These are phyloP conservation scores for Antrodiella citrinella DNA, from an alignment of 768 basidiomycete genomes.

Conservation along the genomic window DNA sequence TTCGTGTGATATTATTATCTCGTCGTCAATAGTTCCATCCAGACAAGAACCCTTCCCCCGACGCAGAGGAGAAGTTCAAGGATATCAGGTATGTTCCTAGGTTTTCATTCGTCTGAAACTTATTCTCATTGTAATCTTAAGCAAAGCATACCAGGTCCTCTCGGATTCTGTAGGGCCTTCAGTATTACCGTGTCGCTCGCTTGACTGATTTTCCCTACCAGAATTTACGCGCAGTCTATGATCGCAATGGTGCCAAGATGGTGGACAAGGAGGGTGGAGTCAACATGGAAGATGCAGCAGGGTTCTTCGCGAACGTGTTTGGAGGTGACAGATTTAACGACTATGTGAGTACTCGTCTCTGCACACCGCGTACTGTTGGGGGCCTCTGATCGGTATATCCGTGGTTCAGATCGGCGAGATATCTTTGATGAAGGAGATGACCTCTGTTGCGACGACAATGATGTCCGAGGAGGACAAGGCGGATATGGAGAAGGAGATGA, in stretches of 20 bases:
- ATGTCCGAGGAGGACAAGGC: slow-evolving; percentile 91
- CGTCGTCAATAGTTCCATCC: slow-evolving; percentile 92
- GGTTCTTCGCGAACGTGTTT: slow-evolving; percentile 94
- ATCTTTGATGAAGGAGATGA: slow-evolving; percentile 90
- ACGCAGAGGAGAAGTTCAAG: slow-evolving; percentile 95
- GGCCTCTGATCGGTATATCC: too few relatives aligned
- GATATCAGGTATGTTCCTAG: slow-evolving; percentile 68
- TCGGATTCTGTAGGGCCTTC: slow-evolving; percentile 61
- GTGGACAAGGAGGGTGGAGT: slow-evolving; percentile 76
- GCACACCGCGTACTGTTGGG: too few relatives aligned
- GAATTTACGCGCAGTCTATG: slow-evolving; percentile 85
- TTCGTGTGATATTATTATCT: too few relatives aligned
- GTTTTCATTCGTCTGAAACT: too few relatives aligned
- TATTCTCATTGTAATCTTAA: slow-evolving; percentile 23
- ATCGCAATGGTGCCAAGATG: slow-evolving; percentile 91
- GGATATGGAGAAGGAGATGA: slow-evolving; percentile 72
- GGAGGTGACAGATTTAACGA: slow-evolving; percentile 89
- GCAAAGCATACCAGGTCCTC: slow-evolving; percentile 93
- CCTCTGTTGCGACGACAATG: slow-evolving; percentile 74
- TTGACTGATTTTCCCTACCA: slow-evolving; percentile 21
- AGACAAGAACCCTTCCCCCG: slow-evolving; percentile 89
- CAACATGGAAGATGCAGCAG: slow-evolving; percentile 85
- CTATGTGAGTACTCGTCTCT: slow-evolving; percentile 50
- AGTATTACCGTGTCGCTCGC: slow-evolving; percentile 4
- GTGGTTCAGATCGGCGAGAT: slow-evolving; percentile 91